A percentile compares a stretch with the other conserved stretches of the same genome.
Conservation (phyloP, 345 rosid species). For the Boechera stricta region DNA sequence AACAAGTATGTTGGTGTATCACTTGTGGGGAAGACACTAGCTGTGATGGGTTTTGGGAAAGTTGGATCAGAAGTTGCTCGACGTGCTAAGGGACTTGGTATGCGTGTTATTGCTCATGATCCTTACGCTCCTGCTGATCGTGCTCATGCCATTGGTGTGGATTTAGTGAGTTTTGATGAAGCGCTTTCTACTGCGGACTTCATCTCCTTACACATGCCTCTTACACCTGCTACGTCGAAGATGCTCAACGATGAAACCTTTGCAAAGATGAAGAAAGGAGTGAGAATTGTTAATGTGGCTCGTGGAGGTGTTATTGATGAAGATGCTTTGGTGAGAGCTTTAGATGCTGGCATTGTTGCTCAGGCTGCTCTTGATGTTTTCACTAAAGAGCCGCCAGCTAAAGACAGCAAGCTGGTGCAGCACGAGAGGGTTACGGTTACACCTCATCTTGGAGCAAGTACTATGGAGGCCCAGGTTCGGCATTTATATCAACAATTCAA, state of each 20-base stretch:
- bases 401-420: slow-evolving; percentile 68
- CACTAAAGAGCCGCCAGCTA: slow-evolving; percentile 69
- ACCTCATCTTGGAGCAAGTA: slow-evolving; percentile 91
- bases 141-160: slow-evolving; percentile 80
- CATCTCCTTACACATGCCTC: slow-evolving; percentile 86
- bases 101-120: slow-evolving; percentile 83
- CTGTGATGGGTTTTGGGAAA: slow-evolving; percentile 82
- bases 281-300: slow-evolving; percentile 77
- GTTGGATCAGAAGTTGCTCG: slow-evolving; percentile 87
- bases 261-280: slow-evolving; percentile 87
- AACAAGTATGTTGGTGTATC: slow-evolving; percentile 86
- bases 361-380: slow-evolving; percentile 91
- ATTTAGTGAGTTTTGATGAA: slow-evolving; percentile 75
- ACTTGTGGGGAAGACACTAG: slow-evolving; percentile 78
- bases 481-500: background rate
- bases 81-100: slow-evolving; percentile 88
- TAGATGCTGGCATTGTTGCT: slow-evolving; percentile 84
- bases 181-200: slow-evolving; percentile 74
- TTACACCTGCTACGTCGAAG: slow-evolving; percentile 75
- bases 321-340: slow-evolving; percentile 77
- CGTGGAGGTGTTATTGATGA: slow-evolving; percentile 91
- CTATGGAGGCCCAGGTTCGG: slow-evolving; percentile 79
- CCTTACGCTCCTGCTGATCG: slow-evolving; percentile 85
- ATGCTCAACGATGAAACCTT: slow-evolving; percentile 75
- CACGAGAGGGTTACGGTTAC: slow-evolving; percentile 80